Percentiles rank a stretch among this genome's conserved stretches.
phyloP scores from a whole-genome alignment of 768 basidiomycete species.

The Tulasnella sp. region DNA sequence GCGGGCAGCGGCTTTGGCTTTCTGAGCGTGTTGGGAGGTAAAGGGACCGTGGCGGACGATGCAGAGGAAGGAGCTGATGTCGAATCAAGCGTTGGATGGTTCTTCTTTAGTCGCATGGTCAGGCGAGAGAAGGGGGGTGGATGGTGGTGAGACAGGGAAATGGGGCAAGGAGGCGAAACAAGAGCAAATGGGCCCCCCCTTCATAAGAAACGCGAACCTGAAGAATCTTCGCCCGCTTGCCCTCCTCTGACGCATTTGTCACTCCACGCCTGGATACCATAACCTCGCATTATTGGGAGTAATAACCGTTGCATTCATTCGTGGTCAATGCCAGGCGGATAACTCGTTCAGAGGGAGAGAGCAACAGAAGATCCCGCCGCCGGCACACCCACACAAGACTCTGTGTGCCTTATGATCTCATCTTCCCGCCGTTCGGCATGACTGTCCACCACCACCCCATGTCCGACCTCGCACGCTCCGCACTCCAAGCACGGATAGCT shows the following conservation, averaged over 20 bases:
- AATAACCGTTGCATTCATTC: not conserved
- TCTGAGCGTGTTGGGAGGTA: constrained; percentile 5
- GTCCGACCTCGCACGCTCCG: constrained; percentile 39
- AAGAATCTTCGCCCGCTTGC: too few species aligned
- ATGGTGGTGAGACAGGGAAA: not conserved
- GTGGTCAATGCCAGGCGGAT: not conserved
- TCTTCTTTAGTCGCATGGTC: constrained; percentile 27
- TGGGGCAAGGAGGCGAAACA: constrained; percentile 13
- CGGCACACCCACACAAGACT: not conserved
- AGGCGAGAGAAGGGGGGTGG: not conserved
- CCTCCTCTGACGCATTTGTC: not conserved
- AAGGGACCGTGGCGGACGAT: not conserved
- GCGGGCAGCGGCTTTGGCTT: constrained; percentile 17
- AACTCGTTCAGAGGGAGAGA: not conserved
- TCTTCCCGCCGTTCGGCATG: constrained; percentile 13
- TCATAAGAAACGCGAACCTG: not conserved
- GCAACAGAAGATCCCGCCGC: constrained; percentile 11
- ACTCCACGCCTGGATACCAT: not conserved
- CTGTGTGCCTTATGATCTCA: constrained; percentile 9
- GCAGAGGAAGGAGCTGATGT: constrained; percentile 17
- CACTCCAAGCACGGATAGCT: constrained; percentile 72
- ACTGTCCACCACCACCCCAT: constrained; percentile 24
- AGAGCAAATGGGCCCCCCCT: not conserved
- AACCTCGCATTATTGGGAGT: too few species aligned
- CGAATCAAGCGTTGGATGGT: not conserved